phyloP scores from a whole-genome alignment of 2,329 filamentous ascomycete genomes.

The Penicillium digitatum region DNA sequence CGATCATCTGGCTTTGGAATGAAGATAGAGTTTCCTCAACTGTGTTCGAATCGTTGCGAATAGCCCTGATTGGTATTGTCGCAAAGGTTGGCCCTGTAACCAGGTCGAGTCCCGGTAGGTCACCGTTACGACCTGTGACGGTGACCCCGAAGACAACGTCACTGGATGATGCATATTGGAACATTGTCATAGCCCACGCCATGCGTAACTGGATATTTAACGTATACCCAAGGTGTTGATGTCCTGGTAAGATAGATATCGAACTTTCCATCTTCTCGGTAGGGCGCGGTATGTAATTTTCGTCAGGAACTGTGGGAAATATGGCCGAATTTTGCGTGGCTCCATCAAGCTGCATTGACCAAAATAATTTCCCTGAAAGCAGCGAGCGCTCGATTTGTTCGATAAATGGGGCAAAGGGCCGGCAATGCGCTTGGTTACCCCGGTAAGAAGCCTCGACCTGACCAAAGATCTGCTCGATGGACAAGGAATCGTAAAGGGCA shows the following conservation, averaged over 20 bases:
- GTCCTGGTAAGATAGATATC: background rate
- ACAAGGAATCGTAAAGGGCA: background rate
- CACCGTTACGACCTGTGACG: background rate
- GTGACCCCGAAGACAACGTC: background rate
- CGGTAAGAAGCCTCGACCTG: background rate
- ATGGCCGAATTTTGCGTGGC: background rate
- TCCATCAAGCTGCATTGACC: background rate
- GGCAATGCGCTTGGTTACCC: background rate
- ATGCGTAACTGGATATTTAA: background rate
- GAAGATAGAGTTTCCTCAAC: background rate
- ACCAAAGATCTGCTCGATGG: background rate
- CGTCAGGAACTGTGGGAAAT: background rate
- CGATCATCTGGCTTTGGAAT: background rate
- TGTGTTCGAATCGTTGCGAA: background rate
- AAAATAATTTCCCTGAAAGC: background rate
- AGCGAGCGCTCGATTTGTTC: background rate
- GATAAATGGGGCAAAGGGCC: background rate
- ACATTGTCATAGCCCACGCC: background rate
- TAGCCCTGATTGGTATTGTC: background rate
- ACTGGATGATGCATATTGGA: background rate
- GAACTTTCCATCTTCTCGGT: background rate
- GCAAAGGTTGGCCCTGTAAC: background rate
- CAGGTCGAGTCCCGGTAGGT: background rate
- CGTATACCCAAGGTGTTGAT: background rate
- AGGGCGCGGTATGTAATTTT: background rate